Percentiles rank a stretch among this genome's conserved stretches.
Conservation (phyloP, 768 basidiomycete species). For the Lentinula sp. region DNA sequence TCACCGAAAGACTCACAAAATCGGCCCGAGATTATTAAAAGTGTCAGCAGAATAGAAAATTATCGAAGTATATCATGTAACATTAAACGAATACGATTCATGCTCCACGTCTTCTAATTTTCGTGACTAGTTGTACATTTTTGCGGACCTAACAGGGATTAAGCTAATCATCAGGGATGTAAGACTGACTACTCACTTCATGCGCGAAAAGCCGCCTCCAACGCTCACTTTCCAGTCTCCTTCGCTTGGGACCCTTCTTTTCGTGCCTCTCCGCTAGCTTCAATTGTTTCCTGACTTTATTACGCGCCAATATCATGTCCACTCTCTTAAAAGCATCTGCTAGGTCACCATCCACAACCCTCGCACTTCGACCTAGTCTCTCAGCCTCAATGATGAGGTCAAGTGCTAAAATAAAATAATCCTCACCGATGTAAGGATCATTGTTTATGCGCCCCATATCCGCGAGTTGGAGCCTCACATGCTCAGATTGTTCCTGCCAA, state of each 20-base stretch:
- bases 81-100: conserved; percentile 22
- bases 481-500: conserved; percentile 32
- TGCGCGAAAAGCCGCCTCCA: conserved; percentile 79
- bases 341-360: conserved; percentile 37
- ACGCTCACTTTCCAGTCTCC: conserved; percentile 66
- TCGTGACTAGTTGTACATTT: conserved; percentile 75
- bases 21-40: neutral
- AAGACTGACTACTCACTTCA: conserved; percentile 44
- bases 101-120: conserved; percentile 72
- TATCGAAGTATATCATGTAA: neutral
- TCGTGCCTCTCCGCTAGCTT: conserved; percentile 59
- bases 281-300: conserved; percentile 49
- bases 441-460: neutral
- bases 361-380: conserved; percentile 54
- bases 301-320: conserved; percentile 43
- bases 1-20: neutral
- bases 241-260: conserved; percentile 75
- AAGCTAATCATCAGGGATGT: conserved; percentile 10
- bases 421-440: conserved; percentile 50
- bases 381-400: neutral
- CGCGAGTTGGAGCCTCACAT: conserved; percentile 10
- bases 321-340: conserved; percentile 42
- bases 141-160: conserved; percentile 59
- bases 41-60: neutral
- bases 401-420: neutral